phyloP scores from a whole-genome alignment of 495 filamentous ascomycete genomes.

The Penicillium longicatenatum region DNA sequence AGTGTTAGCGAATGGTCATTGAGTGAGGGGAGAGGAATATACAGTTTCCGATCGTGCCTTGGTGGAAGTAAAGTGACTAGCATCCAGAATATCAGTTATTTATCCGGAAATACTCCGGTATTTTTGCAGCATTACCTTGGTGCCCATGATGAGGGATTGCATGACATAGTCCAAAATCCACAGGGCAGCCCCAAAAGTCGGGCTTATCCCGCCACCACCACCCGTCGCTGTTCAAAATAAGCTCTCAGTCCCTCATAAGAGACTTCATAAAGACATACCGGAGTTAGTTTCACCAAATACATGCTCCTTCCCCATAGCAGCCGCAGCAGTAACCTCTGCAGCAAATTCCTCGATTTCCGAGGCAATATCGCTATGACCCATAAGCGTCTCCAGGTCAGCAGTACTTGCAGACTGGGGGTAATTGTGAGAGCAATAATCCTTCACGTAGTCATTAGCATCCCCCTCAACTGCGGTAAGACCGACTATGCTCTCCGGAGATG shows the following conservation, averaged over 20 bases:
- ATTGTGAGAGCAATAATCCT: conserved; percentile 60
- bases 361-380: conserved; percentile 53
- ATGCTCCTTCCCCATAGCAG: conserved; percentile 50
- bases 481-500: conserved; percentile 51
- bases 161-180: conserved; percentile 64
- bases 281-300: conserved; percentile 64
- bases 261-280: conserved; percentile 29
- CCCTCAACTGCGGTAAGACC: conserved; percentile 52
- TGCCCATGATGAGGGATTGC: conserved; percentile 50
- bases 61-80: conserved; percentile 56
- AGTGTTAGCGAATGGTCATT: background rate
- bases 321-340: conserved; percentile 50
- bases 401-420: conserved; percentile 56
- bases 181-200: conserved; percentile 58
- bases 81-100: background rate
- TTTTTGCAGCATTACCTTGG: conserved; percentile 15
- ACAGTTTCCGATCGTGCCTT: conserved; percentile 61
- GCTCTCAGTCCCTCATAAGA: conserved; percentile 1
- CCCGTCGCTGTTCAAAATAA: conserved; percentile 24
- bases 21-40: conserved; percentile 5
- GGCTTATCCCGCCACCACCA: conserved; percentile 50
- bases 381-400: conserved; percentile 38
- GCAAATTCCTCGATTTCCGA: conserved; percentile 50
- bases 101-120: background rate
- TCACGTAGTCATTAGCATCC: conserved; percentile 49